phyloP scores from a whole-genome alignment of 2,329 filamentous ascomycete species.

The Calonectria hongkongensis region DNA sequence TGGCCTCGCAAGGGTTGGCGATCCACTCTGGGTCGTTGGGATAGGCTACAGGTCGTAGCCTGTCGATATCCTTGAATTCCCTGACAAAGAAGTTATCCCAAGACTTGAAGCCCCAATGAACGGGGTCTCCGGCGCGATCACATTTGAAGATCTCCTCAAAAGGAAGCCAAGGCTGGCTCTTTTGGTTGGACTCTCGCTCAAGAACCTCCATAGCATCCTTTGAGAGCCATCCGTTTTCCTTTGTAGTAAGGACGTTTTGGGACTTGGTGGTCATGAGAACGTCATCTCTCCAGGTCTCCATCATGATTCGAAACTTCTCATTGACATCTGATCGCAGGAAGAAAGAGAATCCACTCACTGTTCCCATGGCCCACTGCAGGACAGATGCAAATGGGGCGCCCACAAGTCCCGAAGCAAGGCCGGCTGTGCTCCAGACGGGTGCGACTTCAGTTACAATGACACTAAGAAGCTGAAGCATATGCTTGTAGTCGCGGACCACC shows the following conservation, averaged over 20 bases:
- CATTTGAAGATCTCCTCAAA: constrained; percentile 40
- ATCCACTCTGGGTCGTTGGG: constrained; percentile 28
- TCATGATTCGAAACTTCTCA: not conserved
- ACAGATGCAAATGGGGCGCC: constrained; percentile 39
- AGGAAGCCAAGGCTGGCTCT: not conserved
- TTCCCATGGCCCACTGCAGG: constrained; percentile 43
- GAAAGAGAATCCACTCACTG: constrained; percentile 37
- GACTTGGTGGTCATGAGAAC: constrained; percentile 17
- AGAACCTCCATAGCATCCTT: constrained; percentile 1
- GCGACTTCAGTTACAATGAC: constrained; percentile 44
- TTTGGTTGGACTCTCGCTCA: constrained; percentile 32
- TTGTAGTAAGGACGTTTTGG: constrained; percentile 5
- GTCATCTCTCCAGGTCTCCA: constrained; percentile 31
- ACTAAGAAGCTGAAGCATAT: constrained; percentile 50
- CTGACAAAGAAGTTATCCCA: constrained; percentile 42
- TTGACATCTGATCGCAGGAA: constrained; percentile 29
- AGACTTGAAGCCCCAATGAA: constrained; percentile 23
- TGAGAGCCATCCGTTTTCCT: constrained; percentile 26
- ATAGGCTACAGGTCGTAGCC: constrained; percentile 17
- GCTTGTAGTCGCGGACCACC: constrained; percentile 42
- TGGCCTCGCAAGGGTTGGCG: constrained; percentile 11
- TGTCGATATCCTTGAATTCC: constrained; percentile 26
- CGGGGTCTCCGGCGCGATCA: not conserved
- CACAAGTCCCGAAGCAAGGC: constrained; percentile 7
- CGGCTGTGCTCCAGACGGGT: constrained; percentile 43